Evolutionary conservation across 768 basidiomycete genomes (phyloP).

Genomic region (Exsudoporus frostii): DNA sequence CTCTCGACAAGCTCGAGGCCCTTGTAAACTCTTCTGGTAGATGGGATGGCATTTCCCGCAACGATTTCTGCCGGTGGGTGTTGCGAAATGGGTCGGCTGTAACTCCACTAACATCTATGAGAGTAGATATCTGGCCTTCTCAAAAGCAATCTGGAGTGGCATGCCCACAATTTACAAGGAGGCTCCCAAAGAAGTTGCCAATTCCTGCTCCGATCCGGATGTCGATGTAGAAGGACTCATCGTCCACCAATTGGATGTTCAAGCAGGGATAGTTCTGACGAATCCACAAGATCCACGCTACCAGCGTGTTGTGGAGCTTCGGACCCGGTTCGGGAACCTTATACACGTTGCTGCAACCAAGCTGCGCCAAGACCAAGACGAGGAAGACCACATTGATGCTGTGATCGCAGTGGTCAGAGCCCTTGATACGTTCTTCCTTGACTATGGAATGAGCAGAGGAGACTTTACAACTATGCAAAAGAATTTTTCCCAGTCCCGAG

Average conservation of each 20-base stretch:
- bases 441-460: slow-evolving; percentile 59
- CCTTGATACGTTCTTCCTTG: slow-evolving; percentile 72
- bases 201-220: slow-evolving; percentile 57
- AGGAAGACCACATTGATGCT: slow-evolving; percentile 86
- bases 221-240: slow-evolving; percentile 69
- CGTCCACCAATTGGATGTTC: slow-evolving; percentile 60
- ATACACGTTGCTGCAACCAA: slow-evolving; percentile 64
- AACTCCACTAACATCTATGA: neutral
- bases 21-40: slow-evolving; percentile 50
- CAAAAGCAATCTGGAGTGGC: slow-evolving; percentile 75
- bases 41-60: slow-evolving; percentile 67
- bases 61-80: slow-evolving; percentile 79
- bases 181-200: slow-evolving; percentile 52
- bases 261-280: slow-evolving; percentile 71
- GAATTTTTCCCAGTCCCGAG: slow-evolving; percentile 31
- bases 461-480: slow-evolving; percentile 64
- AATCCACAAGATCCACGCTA: slow-evolving; percentile 75
- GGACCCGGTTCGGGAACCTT: slow-evolving; percentile 63
- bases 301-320: slow-evolving; percentile 54
- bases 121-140: slow-evolving; percentile 62
- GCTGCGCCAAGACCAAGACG: slow-evolving; percentile 57
- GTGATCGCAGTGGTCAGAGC: slow-evolving; percentile 69
- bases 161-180: slow-evolving; percentile 66
- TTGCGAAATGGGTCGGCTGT: neutral
- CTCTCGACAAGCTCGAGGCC: slow-evolving; percentile 61